Percentiles rank a stretch among this genome's conserved stretches.
phyloP scores from a whole-genome alignment of 1,284 basidiomycete genomes.

The Boletus smithii region DNA sequence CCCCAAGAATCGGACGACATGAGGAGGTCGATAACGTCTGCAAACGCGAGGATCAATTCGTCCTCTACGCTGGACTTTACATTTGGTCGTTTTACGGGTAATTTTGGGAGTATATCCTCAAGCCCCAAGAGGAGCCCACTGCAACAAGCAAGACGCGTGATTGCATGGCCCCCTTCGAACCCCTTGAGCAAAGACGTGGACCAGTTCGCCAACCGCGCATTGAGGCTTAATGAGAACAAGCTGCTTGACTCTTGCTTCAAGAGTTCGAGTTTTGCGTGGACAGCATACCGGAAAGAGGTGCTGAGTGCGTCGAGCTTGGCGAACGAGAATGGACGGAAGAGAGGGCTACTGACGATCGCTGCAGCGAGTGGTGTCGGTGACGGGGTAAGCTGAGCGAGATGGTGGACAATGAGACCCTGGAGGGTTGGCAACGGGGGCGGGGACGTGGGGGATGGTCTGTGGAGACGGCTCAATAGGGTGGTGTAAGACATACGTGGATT shows the following conservation, averaged over 20 bases:
- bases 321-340: constrained; percentile 49
- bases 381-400: constrained; percentile 52
- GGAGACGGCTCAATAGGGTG: constrained; percentile 55
- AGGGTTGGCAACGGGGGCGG: constrained; percentile 44
- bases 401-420: constrained; percentile 63
- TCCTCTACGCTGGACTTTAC: constrained; percentile 52
- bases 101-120: constrained; percentile 44
- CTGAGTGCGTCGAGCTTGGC: constrained; percentile 51
- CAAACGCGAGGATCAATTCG: constrained; percentile 61
- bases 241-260: constrained; percentile 35
- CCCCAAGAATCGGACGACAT: constrained; percentile 52
- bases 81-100: constrained; percentile 16
- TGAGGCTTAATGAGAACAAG: constrained; percentile 45
- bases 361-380: constrained; percentile 64
- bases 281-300: constrained; percentile 60
- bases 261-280: constrained; percentile 51
- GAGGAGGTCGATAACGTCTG: constrained; percentile 68
- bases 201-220: constrained; percentile 50
- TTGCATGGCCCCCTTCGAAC: constrained; percentile 57
- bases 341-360: constrained; percentile 59
- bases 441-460: constrained; percentile 45
- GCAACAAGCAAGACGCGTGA: constrained; percentile 56
- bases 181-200: constrained; percentile 55
- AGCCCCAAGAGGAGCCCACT: constrained; percentile 64
- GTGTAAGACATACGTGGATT: constrained; percentile 50